Base-by-base conservation (phyloP, 306 rosid genomes). In the Quercus robur region DNA sequence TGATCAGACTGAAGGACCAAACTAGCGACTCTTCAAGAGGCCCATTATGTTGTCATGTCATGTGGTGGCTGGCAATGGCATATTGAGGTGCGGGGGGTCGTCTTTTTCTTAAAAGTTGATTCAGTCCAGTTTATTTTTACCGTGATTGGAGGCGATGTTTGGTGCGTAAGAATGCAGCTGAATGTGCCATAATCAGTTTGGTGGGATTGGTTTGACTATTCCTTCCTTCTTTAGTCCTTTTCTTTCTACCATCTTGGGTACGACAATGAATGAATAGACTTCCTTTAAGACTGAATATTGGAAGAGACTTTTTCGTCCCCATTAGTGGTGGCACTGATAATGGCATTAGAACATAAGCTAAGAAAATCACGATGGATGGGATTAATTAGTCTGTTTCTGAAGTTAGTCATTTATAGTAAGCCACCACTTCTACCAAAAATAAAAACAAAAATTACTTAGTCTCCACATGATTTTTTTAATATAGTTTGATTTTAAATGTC, bases 61-160 rank as follows among this genome's bases (percentile, higher is more conserved):
- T 49, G 73, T 46, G 52, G 72, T 25, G 18, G 25, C 14, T 67
- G 20, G 44, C 11, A 41, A 8, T 41, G 46, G 46, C 46, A 31
- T 3, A 28, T 17, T 6, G 46, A 31, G 71, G 46, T 8, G 12
- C 2, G 46, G 12, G 11, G 46, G 44, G 20, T 30, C 46, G 9
- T 30, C 11, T 30, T 7, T 49, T 11, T n/a, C 46, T 55, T 35
- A 13, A 0, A 71, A 49, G 35, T 15, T 30, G 13, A 21, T 17
- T 54, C 19, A 21, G 28, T 54, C 12, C 21, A 26, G 52, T 68
- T 41, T 41, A 41, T 41, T 41, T 30, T 23, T 52, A 26, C 58
- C 83, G 83, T 71, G 76, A 74, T 78, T 83, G 80, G 77, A 68
- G 86, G 83, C 86, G 83, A 78, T 51, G 80, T 70, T 26, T 78